These are phyloP conservation scores for Candida oleophila DNA, from an alignment of 805 yeast species.

Conservation along the genomic window DNA sequence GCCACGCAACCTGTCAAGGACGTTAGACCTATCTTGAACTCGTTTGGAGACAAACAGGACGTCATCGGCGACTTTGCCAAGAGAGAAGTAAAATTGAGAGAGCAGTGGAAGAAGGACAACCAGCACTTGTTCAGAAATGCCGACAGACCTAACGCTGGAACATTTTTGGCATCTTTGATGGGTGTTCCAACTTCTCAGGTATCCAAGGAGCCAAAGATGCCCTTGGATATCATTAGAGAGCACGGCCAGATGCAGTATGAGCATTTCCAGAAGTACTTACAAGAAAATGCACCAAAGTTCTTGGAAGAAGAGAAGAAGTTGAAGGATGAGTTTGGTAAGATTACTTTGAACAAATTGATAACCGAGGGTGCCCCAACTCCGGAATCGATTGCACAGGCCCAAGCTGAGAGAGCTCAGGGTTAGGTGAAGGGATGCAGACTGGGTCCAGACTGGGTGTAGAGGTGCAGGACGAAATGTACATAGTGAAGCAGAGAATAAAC, in stretches of 20 bases:
- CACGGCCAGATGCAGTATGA: conserved; percentile 89
- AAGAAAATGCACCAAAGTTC: conserved; percentile 61
- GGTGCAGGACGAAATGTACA: background rate
- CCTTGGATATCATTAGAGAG: conserved; percentile 84
- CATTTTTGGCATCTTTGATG: conserved; percentile 58
- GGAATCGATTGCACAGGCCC: conserved; percentile 54
- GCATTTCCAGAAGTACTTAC: conserved; percentile 64
- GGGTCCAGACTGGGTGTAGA: background rate
- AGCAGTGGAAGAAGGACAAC: conserved; percentile 61
- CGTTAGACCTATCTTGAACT: conserved; percentile 80
- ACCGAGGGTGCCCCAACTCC: conserved; percentile 81
- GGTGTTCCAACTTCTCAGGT: conserved; percentile 55
- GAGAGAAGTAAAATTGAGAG: conserved; percentile 76
- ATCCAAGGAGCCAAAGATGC: conserved; percentile 64
- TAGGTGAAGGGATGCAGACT: background rate
- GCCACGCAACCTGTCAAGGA: conserved; percentile 86
- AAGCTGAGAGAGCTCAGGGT: conserved; percentile 29
- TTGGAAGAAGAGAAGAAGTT: conserved; percentile 85
- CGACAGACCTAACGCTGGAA: conserved; percentile 41
- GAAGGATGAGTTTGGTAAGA: conserved; percentile 77
- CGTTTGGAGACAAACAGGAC: conserved; percentile 64
- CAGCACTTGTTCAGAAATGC: conserved; percentile 30
- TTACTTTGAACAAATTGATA: conserved; percentile 80
- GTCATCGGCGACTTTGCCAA: conserved; percentile 77
- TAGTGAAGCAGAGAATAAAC: background rate